phyloP scores from a whole-genome alignment of 1,284 basidiomycete genomes.

The Tilletia indica region DNA sequence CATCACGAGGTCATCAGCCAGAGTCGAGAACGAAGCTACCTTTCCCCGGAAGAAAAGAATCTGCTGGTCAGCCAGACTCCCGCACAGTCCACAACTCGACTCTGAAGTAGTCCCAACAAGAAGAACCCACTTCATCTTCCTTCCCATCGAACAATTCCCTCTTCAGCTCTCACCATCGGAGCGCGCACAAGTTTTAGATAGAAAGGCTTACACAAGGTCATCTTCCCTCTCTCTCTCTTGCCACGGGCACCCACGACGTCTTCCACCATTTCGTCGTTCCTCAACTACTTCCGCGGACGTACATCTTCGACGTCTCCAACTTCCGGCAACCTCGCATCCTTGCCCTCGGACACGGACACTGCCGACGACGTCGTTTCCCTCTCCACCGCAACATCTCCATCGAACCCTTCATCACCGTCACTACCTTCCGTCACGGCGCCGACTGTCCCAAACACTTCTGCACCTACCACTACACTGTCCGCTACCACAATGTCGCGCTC shows the following conservation, averaged over 20 bases:
- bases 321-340: slow-evolving; percentile 1
- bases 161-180: no score
- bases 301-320: neutral
- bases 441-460: neutral
- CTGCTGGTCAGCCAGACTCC: no score
- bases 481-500: neutral
- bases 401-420: neutral
- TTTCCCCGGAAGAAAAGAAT: no score
- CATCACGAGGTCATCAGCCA: no score
- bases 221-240: neutral
- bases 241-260: neutral
- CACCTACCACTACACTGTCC: neutral
- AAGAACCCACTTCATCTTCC: no score
- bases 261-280: slow-evolving; percentile 13
- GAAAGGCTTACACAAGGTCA: neutral
- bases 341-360: neutral
- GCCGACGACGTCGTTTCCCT: neutral
- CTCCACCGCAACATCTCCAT: neutral
- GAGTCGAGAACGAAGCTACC: no score
- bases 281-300: slow-evolving; percentile 5
- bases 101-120: no score
- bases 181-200: no score
- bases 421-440: neutral
- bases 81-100: no score
- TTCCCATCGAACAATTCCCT: no score